These are phyloP conservation scores for Alternaria sp. DNA, from an alignment of 2,329 filamentous ascomycete genomes.

Conservation along the genomic window DNA sequence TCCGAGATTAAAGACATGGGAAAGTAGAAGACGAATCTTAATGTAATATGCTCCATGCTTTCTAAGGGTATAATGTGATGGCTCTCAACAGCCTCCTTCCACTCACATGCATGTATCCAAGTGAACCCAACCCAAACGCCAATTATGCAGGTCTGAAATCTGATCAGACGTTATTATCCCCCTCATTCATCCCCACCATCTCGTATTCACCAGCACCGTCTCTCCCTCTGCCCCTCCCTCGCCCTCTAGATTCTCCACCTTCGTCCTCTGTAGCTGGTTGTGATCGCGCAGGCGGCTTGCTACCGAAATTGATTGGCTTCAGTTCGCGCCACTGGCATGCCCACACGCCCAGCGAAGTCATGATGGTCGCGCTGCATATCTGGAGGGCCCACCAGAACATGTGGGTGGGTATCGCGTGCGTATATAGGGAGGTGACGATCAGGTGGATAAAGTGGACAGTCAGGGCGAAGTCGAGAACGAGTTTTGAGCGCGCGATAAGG, in stretches of 20 bases:
- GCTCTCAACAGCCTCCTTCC: neutral
- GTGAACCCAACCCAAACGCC: conserved; percentile 27
- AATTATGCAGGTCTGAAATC: conserved; percentile 32
- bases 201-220: conserved; percentile 57
- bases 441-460: conserved; percentile 87
- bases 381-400: conserved; percentile 86
- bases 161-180: conserved; percentile 44
- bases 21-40: neutral
- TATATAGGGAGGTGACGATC: conserved; percentile 77
- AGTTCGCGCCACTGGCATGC: conserved; percentile 90
- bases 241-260: conserved; percentile 48
- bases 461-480: conserved; percentile 92
- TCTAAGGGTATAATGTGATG: conserved; percentile 23
- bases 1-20: neutral
- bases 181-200: conserved; percentile 54
- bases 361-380: conserved; percentile 64
- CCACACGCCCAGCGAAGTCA: conserved; percentile 81
- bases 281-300: conserved; percentile 49
- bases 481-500: conserved; percentile 85
- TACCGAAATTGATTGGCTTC: conserved; percentile 85
- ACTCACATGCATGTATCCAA: conserved; percentile 13
- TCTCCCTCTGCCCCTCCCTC: conserved; percentile 49
- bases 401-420: conserved; percentile 75
- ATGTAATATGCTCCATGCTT: conserved; percentile 5
- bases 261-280: conserved; percentile 40